Evolutionary conservation across 2,329 filamentous ascomycete species (phyloP), one percentile per base, ranked within the genome.

Genomic region (Neonectria hederae): DNA sequence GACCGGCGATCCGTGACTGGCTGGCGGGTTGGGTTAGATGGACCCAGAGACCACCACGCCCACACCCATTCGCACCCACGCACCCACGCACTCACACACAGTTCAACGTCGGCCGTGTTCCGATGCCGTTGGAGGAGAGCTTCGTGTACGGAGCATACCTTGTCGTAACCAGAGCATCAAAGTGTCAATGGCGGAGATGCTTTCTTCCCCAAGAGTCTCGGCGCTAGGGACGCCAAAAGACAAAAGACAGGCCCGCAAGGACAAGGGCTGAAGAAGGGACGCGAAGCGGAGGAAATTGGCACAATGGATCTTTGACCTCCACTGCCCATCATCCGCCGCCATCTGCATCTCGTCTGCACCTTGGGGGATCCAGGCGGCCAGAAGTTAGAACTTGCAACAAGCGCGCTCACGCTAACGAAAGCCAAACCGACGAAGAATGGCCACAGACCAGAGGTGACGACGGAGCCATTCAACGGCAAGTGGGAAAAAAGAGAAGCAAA

Each of bases 381-480:
- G 58, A 42, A 42, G n/a, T 42, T 42, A 38, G 38, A 42, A 72
- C 66, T 69, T 63, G 67, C 60, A 72, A 75, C 73, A 75, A 76
- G 74, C 74, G 75, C 72, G 73, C 65, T 68, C 69, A 76, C 69
- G 71, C 75, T 74, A 76, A 65, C 51, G 43, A 65, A 66, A 67
- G 63, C 60, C 68, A 72, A 76, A 74, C 74, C 59, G 46, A 21
- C 54, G 21, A 57, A 58, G 45, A 17, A 30, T 28, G 42, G 28
- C 62, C 7, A 63, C 38, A 57, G 46, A 22, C 43, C 14, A 51
- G 55, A 59, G n/a, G 58, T 53, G 42, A 19, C 28, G 28, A 32
- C 21, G 26, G 54, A 38, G 48, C 14, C 46, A 51, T 14, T 14
- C 14, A 24, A 48, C 43, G 42, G 53, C 43, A 46, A 48, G 46